These are phyloP conservation scores for Conoideocrella luteorostrata DNA, from an alignment of 2,329 filamentous ascomycete species.

Conservation along the genomic window DNA sequence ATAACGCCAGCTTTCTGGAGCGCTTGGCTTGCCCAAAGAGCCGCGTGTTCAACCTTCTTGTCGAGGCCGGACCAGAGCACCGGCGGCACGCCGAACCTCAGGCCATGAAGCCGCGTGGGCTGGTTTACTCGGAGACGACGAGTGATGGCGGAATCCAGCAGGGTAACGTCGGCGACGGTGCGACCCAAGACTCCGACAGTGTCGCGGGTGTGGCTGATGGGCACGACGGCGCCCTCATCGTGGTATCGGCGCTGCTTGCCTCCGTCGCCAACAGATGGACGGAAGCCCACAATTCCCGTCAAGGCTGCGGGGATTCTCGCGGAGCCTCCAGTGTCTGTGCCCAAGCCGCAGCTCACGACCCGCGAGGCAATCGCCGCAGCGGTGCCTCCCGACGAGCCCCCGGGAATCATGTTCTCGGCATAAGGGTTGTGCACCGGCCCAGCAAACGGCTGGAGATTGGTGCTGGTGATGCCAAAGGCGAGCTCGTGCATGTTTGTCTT, in stretches of 20 bases:
- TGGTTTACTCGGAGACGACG: slow-evolving; percentile 32
- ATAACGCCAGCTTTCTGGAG: slow-evolving; percentile 10
- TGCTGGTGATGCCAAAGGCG: slow-evolving; percentile 15
- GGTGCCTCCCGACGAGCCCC: slow-evolving; percentile 15
- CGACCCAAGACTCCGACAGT: slow-evolving; percentile 59
- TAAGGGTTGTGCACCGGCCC: slow-evolving; percentile 14
- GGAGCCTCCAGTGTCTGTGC: slow-evolving; percentile 16
- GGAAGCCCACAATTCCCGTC: slow-evolving; percentile 14
- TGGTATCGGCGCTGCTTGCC: slow-evolving; percentile 11
- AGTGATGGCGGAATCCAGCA: slow-evolving; percentile 56
- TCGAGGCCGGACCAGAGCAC: slow-evolving; percentile 12
- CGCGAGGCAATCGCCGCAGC: slow-evolving; percentile 14
- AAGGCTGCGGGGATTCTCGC: slow-evolving; percentile 14
- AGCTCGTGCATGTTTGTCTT: slow-evolving; percentile 45
- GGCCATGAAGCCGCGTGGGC: slow-evolving; percentile 3
- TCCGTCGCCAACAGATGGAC: slow-evolving; percentile 13
- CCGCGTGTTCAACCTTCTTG: slow-evolving; percentile 7
- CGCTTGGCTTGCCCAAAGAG: not conserved
- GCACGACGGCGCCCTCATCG: slow-evolving; percentile 42
- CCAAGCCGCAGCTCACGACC: slow-evolving; percentile 14
- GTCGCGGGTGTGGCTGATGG: slow-evolving; percentile 59
- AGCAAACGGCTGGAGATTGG: slow-evolving; percentile 12
- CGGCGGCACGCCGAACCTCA: slow-evolving; percentile 12
- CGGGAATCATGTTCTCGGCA: slow-evolving; percentile 11
- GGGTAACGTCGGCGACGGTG: slow-evolving; percentile 59